Percentiles rank a stretch among this genome's conserved stretches.
Evolutionary conservation across 2,329 filamentous ascomycete species (phyloP).

Genomic region (Domatiomyces globalis): DNA sequence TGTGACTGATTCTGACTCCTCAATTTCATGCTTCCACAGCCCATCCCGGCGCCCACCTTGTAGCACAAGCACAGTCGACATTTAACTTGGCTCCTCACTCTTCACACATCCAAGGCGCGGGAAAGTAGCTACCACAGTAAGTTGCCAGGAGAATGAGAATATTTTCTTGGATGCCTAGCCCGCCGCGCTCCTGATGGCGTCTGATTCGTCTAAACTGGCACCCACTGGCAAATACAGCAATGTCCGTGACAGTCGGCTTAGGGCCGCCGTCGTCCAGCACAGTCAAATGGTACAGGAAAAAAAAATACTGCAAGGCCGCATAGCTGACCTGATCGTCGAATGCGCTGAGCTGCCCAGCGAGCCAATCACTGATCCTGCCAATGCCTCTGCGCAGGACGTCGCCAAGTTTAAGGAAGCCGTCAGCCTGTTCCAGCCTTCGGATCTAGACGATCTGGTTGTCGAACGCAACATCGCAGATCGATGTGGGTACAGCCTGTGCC

Average conservation of each 20-base stretch:
- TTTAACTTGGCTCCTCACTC: no score
- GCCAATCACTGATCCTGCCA: conserved; percentile 36
- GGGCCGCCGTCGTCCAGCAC: conserved; percentile 62
- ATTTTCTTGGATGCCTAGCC: no score
- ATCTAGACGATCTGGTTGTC: conserved; percentile 77
- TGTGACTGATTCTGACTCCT: no score
- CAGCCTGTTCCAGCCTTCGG: conserved; percentile 63
- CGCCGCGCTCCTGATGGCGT: neutral
- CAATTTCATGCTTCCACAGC: no score
- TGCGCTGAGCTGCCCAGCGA: conserved; percentile 51
- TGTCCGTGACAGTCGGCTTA: conserved; percentile 22
- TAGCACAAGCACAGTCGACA: no score
- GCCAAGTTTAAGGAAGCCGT: conserved; percentile 52
- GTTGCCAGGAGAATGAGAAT: no score
- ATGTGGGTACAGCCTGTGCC: conserved; percentile 77
- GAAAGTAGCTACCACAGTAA: no score
- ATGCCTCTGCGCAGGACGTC: conserved; percentile 46
- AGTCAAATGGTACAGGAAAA: conserved; percentile 69
- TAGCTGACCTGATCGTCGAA: conserved; percentile 56
- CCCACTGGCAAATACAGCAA: no score
- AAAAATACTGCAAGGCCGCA: conserved; percentile 61
- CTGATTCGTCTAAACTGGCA: neutral
- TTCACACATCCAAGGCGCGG: no score
- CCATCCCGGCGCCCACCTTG: no score
- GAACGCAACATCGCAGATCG: conserved; percentile 73